Base-by-base conservation (phyloP, 176 grass and related monocot species). In the Oryza meridionalis region DNA sequence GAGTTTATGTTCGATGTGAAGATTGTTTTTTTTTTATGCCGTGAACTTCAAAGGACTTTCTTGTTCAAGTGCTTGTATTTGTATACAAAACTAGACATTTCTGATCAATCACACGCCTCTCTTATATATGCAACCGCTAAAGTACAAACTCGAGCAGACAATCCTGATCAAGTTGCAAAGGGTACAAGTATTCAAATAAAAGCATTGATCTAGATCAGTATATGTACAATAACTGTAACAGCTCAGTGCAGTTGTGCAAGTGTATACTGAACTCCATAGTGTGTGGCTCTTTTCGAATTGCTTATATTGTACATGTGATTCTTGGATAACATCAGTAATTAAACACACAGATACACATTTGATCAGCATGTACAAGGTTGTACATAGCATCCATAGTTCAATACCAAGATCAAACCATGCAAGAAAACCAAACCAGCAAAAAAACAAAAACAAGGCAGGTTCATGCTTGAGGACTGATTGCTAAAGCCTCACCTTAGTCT, bases 181-280 rank as follows among this genome's bases (percentile, higher is more conserved):
- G 0, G 35, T 37, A 37, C 35, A 37, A 37, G 35, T 37, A 37
- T 37, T 40, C 38, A 8, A 40, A 40, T 8, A 27, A 47, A 35
- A 85, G 27, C 25, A 75, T 80, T 79, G 64, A 81, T 75, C 46
- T 21, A 44, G 21, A 76, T 76, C 24, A 89, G 35, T 79, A 11
- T 59, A 70, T 76, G 68, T 88, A 74, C 25, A 88, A 63, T 49
- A 29, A 35, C 11, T 33, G 26, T 63, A 84, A 74, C 26, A 59
- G 42, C 7, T 61, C 16, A 38, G 37, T 46, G 53, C 53, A 59
- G 19, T 67, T 70, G 69, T 32, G 10, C 6, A 79, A 73, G 5
- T 62, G 26, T 82, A 62, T 64, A 72, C 47, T 64, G 72, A 71
- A 35, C 62, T 37, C 72, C 47, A 3, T 27, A 24, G 27, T 40